phyloP scores from a whole-genome alignment of 1,284 basidiomycete genomes.

The Cryptococcus hybrid region DNA sequence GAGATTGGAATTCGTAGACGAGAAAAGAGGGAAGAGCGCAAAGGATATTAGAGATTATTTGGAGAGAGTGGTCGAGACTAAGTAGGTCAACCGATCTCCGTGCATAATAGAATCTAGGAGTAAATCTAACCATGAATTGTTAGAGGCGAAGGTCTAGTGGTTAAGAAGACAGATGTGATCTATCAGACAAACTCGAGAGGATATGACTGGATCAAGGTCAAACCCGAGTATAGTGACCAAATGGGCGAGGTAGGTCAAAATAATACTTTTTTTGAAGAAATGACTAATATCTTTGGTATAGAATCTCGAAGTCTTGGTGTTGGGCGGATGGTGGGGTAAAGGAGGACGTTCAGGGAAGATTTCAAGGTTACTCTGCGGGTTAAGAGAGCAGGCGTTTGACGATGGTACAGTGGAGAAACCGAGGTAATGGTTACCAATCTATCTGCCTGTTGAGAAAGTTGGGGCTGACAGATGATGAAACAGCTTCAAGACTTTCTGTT shows the following conservation, averaged over 20 bases:
- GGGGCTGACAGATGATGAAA: neutral
- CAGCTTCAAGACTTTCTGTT: constrained; percentile 61
- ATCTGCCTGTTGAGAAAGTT: too few species aligned
- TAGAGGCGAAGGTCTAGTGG: constrained; percentile 85
- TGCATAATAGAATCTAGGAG: too few species aligned
- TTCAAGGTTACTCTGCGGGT: constrained; percentile 50
- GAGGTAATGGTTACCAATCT: constrained; percentile 53
- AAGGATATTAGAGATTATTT: constrained; percentile 75
- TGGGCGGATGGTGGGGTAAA: constrained; percentile 58
- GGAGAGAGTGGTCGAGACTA: constrained; percentile 71
- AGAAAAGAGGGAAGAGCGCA: constrained; percentile 68
- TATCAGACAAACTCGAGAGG: constrained; percentile 83
- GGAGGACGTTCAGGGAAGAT: constrained; percentile 51
- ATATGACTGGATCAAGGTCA: constrained; percentile 91
- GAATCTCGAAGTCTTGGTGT: constrained; percentile 82
- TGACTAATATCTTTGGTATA: constrained; percentile 53
- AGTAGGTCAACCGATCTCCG: constrained; percentile 35
- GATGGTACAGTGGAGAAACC: constrained; percentile 59
- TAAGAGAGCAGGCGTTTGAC: constrained; percentile 38
- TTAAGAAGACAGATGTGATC: constrained; percentile 75
- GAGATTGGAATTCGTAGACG: constrained; percentile 71
- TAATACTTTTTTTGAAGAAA: neutral
- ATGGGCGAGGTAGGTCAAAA: constrained; percentile 32
- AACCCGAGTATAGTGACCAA: constrained; percentile 66
- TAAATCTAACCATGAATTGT: too few species aligned